Conservation (phyloP, 768 basidiomycete genomes). For the Collybiopsis confluens region DNA sequence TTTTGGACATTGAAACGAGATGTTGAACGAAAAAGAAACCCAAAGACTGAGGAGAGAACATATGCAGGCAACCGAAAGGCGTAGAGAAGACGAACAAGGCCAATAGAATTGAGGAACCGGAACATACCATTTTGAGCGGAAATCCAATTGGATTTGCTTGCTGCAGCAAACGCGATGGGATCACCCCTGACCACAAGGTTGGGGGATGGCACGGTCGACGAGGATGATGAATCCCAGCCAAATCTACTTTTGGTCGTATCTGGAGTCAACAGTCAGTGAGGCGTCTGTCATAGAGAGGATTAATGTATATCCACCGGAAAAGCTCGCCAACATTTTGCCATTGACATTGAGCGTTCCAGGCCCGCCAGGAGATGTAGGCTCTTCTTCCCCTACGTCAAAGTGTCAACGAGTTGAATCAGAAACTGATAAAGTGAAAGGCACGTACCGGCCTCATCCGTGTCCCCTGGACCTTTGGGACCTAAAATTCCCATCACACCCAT, state of each 20-base stretch:
- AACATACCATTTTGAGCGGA: background rate
- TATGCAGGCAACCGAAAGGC: no score
- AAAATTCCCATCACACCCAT: slow-evolving; percentile 83
- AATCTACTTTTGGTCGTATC: background rate
- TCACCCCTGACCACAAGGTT: background rate
- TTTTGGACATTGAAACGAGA: background rate
- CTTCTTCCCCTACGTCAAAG: background rate
- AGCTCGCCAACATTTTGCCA: background rate
- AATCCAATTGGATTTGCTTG: background rate
- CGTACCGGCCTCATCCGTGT: background rate
- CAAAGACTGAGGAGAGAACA: background rate
- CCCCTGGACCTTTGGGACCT: slow-evolving; percentile 1
- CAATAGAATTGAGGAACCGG: background rate
- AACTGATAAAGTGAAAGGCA: background rate
- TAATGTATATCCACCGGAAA: background rate
- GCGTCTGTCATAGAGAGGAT: no score
- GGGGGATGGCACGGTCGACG: background rate
- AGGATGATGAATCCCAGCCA: background rate
- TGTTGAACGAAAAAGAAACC: background rate
- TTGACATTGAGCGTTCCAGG: background rate
- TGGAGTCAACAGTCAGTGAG: background rate
- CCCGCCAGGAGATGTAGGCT: background rate
- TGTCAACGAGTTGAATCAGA: background rate
- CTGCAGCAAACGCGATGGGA: slow-evolving; percentile 1
- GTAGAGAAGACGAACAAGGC: no score